Percentiles rank a stretch among this genome's conserved stretches.
Evolutionary conservation across 169 alveolate species (phyloP).

Genomic region (Neospora caninum): DNA sequence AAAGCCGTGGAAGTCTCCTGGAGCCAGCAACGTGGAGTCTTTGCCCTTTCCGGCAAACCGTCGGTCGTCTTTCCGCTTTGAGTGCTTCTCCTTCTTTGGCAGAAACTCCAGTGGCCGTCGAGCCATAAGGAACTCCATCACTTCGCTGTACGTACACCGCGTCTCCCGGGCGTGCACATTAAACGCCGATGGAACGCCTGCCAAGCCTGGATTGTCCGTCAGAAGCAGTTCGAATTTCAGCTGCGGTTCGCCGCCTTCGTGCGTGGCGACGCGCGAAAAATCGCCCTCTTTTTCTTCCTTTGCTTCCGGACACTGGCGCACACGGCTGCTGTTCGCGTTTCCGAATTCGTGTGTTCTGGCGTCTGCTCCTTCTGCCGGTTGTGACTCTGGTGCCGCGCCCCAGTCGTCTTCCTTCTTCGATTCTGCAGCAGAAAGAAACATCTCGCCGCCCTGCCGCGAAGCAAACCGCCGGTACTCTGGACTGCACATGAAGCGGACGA

Average conservation of each 20-base stretch:
- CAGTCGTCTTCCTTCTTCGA: not conserved
- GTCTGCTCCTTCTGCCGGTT: not conserved
- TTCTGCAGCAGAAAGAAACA: not conserved
- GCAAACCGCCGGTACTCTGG: constrained; percentile 1
- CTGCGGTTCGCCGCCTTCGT: not conserved
- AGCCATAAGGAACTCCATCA: not conserved
- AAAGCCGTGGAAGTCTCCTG: not conserved
- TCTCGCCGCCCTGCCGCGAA: constrained; percentile 8
- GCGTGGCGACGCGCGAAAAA: not conserved
- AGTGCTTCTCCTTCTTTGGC: not conserved
- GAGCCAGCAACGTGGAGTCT: not conserved
- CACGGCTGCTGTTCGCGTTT: not conserved
- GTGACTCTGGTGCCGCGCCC: not conserved
- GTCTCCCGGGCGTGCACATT: not conserved
- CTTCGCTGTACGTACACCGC: not conserved
- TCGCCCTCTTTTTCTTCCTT: not conserved
- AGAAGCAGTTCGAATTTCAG: constrained; percentile 14
- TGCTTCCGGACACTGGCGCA: not conserved
- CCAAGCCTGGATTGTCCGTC: constrained; percentile 31
- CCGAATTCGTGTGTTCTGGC: not conserved
- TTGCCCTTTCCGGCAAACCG: not conserved
- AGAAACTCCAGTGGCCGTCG: not conserved
- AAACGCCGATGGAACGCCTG: not conserved
- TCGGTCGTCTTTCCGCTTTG: not conserved
- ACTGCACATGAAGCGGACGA: constrained; percentile 34